Base-by-base conservation (phyloP, 2,329 filamentous ascomycete genomes). In the Verticillium dahliae region DNA sequence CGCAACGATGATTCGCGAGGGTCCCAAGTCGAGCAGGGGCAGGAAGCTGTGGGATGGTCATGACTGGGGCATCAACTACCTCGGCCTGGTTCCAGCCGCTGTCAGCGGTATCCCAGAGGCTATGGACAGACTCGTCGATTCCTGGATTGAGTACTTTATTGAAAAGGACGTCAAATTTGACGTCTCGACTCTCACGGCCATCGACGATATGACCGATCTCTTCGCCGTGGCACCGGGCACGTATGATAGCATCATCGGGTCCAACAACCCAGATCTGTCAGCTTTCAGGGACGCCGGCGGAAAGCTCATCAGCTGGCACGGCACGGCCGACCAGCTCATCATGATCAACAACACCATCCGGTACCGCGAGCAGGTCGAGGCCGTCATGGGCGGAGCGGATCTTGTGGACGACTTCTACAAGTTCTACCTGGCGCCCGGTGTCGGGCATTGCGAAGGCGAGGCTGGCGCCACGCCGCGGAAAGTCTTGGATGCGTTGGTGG, bases 351-450 rank as follows among this genome's bases (percentile, higher is more conserved):
- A 52, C 18, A 68, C 78, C 9, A 74, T 81, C 60, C 73, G 76
- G 1, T 70, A 70, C 52, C n/a, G 45, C 9, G 45, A 59, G 11
- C 41, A 22, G 14, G 35, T 34, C 3, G 33, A 52, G 41, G 41
- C 27, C 11, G 11, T 55, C 2, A 45, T 34, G 58, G 39, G 39
- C 15, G 45, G 45, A 4, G 10, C 45, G 11, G 45, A 52, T 22
- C 45, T 58, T 10, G 45, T 35, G 41, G 66, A 71, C 13, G 76
- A 80, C 11, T 81, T 81, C 69, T 88, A 83, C 70, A 69, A 74
- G 0, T 79, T 80, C 65, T 85, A 85, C 66, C 72, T 72, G 27
- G 75, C 85, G 15, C 81, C 81, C 0, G 82, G 82, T 1, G 81
- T 84, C 80, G 72, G 71, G n/a, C 81, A 84, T 70, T 84, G 81